A percentile compares a stretch with the other conserved stretches of the same genome.
These are phyloP conservation scores for Dothideomycetes sp. DNA, from an alignment of 2,329 filamentous ascomycete species.

Conservation along the genomic window DNA sequence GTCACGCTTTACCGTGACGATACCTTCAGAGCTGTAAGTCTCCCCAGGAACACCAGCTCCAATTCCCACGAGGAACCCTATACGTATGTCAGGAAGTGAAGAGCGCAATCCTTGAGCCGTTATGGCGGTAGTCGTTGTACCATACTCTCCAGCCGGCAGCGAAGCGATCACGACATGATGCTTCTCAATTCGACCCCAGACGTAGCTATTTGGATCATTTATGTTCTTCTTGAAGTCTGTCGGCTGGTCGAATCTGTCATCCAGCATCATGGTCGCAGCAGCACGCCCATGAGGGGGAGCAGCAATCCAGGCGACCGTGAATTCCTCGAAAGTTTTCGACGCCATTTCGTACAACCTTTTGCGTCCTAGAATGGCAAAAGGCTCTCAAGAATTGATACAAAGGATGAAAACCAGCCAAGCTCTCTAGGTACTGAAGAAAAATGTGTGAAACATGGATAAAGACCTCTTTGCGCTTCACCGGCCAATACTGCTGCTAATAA, in stretches of 20 bases:
- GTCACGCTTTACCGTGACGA: conserved; percentile 4
- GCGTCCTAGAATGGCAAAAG: no score
- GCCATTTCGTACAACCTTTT: no score
- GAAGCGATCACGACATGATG: conserved; percentile 28
- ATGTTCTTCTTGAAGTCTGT: neutral
- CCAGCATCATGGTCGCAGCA: neutral
- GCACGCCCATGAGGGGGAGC: conserved; percentile 11
- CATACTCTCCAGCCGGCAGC: conserved; percentile 19
- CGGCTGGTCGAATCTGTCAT: neutral
- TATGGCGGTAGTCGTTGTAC: conserved; percentile 17
- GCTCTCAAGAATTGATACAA: no score
- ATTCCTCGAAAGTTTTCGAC: no score
- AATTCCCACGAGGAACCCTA: conserved; percentile 18
- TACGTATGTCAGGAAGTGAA: conserved; percentile 15
- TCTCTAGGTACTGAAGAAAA: no score
- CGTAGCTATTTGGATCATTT: conserved; percentile 24
- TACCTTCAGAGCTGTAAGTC: neutral
- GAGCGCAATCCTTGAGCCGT: conserved; percentile 17
- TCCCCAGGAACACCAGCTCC: conserved; percentile 18
- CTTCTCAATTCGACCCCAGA: conserved; percentile 22
- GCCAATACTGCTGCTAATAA: no score
- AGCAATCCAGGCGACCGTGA: conserved; percentile 18
- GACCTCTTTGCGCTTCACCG: no score
- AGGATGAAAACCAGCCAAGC: no score
- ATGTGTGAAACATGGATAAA: no score